Percentiles rank a stretch among this genome's conserved stretches.
Evolutionary conservation across 768 basidiomycete species (phyloP).

Genomic region (Omphalotus guepiniiformis): DNA sequence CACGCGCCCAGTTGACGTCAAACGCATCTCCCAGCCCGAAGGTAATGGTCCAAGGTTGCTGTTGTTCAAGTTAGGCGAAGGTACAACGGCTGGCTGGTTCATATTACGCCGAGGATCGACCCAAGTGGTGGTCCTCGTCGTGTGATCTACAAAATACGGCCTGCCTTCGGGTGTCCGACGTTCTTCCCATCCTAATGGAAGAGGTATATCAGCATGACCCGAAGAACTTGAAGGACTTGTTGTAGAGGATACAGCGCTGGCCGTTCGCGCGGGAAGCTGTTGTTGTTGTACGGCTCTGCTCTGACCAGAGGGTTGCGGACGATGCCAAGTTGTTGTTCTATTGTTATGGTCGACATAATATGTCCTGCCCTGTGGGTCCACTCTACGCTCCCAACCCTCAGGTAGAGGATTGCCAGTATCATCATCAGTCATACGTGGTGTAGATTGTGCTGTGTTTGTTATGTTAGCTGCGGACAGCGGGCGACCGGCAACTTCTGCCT

Average conservation of each 20-base stretch:
- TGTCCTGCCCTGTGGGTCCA: conserved; percentile 63
- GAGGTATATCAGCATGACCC: conserved; percentile 57
- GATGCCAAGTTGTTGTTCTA: conserved; percentile 78
- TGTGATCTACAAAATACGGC: conserved; percentile 69
- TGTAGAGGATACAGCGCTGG: conserved; percentile 14
- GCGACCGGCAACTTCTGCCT: conserved; percentile 4
- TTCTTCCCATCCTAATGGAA: conserved; percentile 92
- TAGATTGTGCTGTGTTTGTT: conserved; percentile 15
- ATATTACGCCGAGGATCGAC: conserved; percentile 68
- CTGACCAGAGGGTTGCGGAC: conserved; percentile 34
- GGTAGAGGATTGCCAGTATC: conserved; percentile 66
- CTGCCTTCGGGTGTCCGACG: conserved; percentile 86
- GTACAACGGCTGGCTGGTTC: conserved; percentile 45
- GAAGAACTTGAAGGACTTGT: conserved; percentile 25
- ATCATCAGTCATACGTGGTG: conserved; percentile 32
- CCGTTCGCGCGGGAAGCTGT: conserved; percentile 1
- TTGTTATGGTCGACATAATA: conserved; percentile 90
- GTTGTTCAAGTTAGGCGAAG: conserved; percentile 42
- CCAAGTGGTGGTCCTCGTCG: conserved; percentile 87
- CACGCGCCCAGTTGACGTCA: conserved; percentile 78
- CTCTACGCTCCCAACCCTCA: conserved; percentile 78
- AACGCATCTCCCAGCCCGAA: conserved; percentile 92
- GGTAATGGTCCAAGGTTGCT: conserved; percentile 78
- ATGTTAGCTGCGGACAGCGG: conserved; percentile 15
- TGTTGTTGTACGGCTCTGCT: background rate